These are phyloP conservation scores for Entophlyctis luteolus DNA, from an alignment of 192 early-diverging fungal species.

Conservation along the genomic window DNA sequence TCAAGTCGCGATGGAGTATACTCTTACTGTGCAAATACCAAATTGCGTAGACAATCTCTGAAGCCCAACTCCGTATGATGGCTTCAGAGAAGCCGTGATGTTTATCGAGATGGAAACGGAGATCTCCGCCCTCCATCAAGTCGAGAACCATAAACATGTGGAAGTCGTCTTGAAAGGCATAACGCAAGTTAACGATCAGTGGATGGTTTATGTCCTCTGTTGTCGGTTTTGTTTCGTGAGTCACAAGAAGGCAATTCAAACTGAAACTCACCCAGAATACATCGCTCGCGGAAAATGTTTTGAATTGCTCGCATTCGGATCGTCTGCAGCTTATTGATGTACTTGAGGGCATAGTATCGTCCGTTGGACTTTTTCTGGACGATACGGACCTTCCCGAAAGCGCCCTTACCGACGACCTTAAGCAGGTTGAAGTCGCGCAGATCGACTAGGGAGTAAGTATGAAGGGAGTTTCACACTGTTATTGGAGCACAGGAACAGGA, in stretches of 20 bases:
- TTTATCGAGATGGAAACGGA: slow-evolving; percentile 82
- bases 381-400: slow-evolving; percentile 94
- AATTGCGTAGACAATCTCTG: slow-evolving; percentile 78
- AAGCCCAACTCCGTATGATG: slow-evolving; percentile 79
- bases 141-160: slow-evolving; percentile 92
- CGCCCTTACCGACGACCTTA: slow-evolving; percentile 87
- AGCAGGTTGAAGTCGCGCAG: slow-evolving; percentile 86
- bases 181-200: slow-evolving; percentile 70
- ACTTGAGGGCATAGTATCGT: slow-evolving; percentile 87
- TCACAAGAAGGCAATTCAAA: too few relatives aligned
- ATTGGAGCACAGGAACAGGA: neutral
- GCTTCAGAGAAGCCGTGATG: slow-evolving; percentile 68
- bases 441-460: slow-evolving; percentile 52
- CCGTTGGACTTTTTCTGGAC: slow-evolving; percentile 77
- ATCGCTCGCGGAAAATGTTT: slow-evolving; percentile 87
- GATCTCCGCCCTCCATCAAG: slow-evolving; percentile 91
- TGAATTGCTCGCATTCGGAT: slow-evolving; percentile 80
- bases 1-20: slow-evolving; percentile 91
- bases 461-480: neutral
- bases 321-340: slow-evolving; percentile 93
- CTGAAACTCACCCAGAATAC: too few relatives aligned
- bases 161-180: slow-evolving; percentile 93
- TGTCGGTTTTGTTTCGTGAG: too few relatives aligned
- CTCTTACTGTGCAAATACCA: slow-evolving; percentile 75
- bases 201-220: slow-evolving; percentile 27